A percentile compares a stretch with the other conserved stretches of the same genome.
phyloP scores from a whole-genome alignment of 352 stramenopile genomes.

The Globisporangium sylvaticum region DNA sequence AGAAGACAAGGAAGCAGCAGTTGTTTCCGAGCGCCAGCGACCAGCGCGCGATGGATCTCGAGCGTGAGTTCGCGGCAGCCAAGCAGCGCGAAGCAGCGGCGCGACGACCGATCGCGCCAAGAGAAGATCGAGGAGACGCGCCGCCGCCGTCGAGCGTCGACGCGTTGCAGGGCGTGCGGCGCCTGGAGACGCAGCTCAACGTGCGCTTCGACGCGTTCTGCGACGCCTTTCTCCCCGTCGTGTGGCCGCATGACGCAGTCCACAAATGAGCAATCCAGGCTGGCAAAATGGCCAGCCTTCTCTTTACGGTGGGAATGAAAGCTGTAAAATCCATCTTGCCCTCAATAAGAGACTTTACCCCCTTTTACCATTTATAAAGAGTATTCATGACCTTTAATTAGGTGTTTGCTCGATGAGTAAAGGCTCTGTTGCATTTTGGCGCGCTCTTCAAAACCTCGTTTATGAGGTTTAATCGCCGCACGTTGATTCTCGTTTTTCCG shows the following conservation, averaged over 20 bases:
- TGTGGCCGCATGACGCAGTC: slow-evolving; percentile 42
- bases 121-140: neutral
- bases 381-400: neutral
- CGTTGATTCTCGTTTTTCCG: no score
- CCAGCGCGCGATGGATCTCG: slow-evolving; percentile 31
- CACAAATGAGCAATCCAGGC: slow-evolving; percentile 1
- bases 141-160: neutral
- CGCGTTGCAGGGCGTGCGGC: slow-evolving; percentile 8
- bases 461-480: neutral
- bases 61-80: slow-evolving; percentile 37
- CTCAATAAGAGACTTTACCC: neutral
- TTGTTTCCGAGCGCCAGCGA: slow-evolving; percentile 1
- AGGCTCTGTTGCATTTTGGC: neutral
- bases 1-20: slow-evolving; percentile 3
- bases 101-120: slow-evolving; percentile 23
- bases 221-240: slow-evolving; percentile 45
- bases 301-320: neutral
- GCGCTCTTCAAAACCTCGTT: neutral
- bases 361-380: neutral
- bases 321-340: neutral
- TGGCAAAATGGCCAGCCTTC: neutral
- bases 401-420: neutral
- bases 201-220: slow-evolving; percentile 63
- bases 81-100: slow-evolving; percentile 30
- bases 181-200: slow-evolving; percentile 53